Evolutionary conservation across 768 basidiomycete genomes (phyloP).

Genomic region (Lactarius deliciosus): DNA sequence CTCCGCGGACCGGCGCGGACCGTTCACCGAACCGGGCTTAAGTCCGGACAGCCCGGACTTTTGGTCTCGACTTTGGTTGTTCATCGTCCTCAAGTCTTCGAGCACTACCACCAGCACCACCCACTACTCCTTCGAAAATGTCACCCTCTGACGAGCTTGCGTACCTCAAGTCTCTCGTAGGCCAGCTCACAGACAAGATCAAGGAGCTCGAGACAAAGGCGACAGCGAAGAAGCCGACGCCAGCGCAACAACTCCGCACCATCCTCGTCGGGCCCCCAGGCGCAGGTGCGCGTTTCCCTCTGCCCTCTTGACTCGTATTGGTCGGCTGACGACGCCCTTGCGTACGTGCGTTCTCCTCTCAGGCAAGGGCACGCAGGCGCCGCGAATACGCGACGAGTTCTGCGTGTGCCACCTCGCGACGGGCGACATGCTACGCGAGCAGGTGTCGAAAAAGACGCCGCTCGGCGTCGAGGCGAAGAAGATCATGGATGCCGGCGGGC

Average conservation of each 20-base stretch:
- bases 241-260: constrained; percentile 79
- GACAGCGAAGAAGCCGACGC: constrained; percentile 46
- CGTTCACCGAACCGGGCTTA: not conserved
- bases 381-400: constrained; percentile 87
- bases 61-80: not conserved
- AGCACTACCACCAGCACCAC: not conserved
- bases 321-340: too few relatives aligned
- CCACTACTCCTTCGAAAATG: constrained; percentile 43
- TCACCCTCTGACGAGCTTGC: constrained; percentile 77
- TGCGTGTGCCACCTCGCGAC: constrained; percentile 98
- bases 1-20: not conserved
- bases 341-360: not conserved
- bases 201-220: constrained; percentile 68
- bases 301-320: not conserved
- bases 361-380: constrained; percentile 99
- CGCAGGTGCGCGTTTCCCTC: constrained; percentile 62
- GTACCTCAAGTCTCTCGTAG: constrained; percentile 90
- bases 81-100: not conserved
- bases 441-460: constrained; percentile 82
- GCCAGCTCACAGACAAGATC: constrained; percentile 92
- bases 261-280: constrained; percentile 97
- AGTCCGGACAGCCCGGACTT: not conserved
- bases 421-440: constrained; percentile 97
- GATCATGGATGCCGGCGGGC: constrained; percentile 95
- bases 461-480: constrained; percentile 94